These are phyloP conservation scores for Scheffersomyces cryptocercus DNA, from an alignment of 1,139 yeast species.

Conservation along the genomic window DNA sequence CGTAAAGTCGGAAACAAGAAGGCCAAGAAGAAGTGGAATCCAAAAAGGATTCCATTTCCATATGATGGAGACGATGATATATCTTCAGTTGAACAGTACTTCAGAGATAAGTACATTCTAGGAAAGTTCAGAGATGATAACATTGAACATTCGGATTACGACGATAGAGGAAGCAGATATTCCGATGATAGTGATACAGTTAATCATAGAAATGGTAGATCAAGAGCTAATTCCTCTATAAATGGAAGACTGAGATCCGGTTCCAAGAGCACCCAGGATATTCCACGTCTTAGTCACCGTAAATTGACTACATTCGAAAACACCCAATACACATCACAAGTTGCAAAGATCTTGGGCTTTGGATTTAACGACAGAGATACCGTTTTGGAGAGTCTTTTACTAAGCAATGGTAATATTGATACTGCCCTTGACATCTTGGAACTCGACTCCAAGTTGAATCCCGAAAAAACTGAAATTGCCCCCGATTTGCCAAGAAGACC, in stretches of 20 bases:
- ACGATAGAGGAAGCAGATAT: slow-evolving; percentile 18
- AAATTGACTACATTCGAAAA: slow-evolving; percentile 45
- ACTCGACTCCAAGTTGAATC: slow-evolving; percentile 39
- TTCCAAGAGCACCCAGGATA: slow-evolving; percentile 8
- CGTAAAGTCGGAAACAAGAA: slow-evolving; percentile 64
- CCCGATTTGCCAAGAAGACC: slow-evolving; percentile 51
- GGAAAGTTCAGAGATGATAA: slow-evolving; percentile 46
- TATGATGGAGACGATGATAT: slow-evolving; percentile 64
- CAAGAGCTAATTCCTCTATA: slow-evolving; percentile 1
- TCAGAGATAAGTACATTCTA: slow-evolving; percentile 54
- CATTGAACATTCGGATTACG: slow-evolving; percentile 24
- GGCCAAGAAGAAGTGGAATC: slow-evolving; percentile 66
- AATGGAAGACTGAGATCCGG: slow-evolving; percentile 17
- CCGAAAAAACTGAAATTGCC: slow-evolving; percentile 31
- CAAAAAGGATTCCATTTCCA: slow-evolving; percentile 64
- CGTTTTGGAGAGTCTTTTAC: slow-evolving; percentile 50
- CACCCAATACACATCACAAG: slow-evolving; percentile 39
- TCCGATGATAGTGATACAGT: slow-evolving; percentile 14
- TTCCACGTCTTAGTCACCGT: slow-evolving; percentile 44
- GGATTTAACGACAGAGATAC: slow-evolving; percentile 52
- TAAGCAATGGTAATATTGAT: slow-evolving; percentile 50
- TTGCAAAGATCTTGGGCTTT: slow-evolving; percentile 38
- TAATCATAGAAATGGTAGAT: slow-evolving; percentile 1
- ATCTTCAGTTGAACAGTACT: slow-evolving; percentile 42
- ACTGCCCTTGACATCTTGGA: slow-evolving; percentile 50